Base-by-base conservation (phyloP, 805 yeast genomes). In the Candida krabiensis region DNA sequence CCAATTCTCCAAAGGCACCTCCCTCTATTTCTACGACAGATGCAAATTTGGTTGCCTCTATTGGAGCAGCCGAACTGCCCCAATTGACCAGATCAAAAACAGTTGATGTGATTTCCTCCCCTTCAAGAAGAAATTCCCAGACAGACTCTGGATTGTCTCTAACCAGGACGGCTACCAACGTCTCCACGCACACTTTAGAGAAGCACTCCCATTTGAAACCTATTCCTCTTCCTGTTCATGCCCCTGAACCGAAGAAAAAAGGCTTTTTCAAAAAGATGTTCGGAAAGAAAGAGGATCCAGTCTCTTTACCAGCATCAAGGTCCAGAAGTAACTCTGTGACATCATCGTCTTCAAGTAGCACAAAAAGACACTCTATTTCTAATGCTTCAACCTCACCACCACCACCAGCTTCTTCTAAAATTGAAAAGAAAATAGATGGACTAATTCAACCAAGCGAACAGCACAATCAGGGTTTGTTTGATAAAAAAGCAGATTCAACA, bases 151-250 rank as follows among this genome's bases (percentile, higher is more conserved):
- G 30, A n/a, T 27, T 60, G 26, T 40, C 39, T 8, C 24, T 21
- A 21, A 21, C 7, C 9, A 52, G 61, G 39, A 55, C 64, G 3
- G 43, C 61, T 9, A 62, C 67, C 2, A 56, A 58, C 33, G 46
- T 55, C 4, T 52, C 55, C 4, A 38, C 50, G 4, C 35, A 51
- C 0, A 44, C 43, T 21, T 33, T 51, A 11, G 33, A 29, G 4
- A 33, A 31, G 15, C 18, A 19, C 18, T 23, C 12, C 19, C n/a
- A n/a, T n/a, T n/a, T n/a, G n/a, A 4, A 6, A 13, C 15, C 28
- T 23, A 19, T 5, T 19, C 13, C 6, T 30, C 3, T 19, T 19
- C 6, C 30, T 12, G 26, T 18, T 13, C 12, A 13, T 14, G 16
- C 9, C 27, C 39, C 27, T 16, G 43, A 30, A 21, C 40, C 38